Percentiles rank a stretch among this genome's conserved stretches.
Conservation (phyloP, 2,329 filamentous ascomycete genomes). For the Pestalotiopsis sp. region DNA sequence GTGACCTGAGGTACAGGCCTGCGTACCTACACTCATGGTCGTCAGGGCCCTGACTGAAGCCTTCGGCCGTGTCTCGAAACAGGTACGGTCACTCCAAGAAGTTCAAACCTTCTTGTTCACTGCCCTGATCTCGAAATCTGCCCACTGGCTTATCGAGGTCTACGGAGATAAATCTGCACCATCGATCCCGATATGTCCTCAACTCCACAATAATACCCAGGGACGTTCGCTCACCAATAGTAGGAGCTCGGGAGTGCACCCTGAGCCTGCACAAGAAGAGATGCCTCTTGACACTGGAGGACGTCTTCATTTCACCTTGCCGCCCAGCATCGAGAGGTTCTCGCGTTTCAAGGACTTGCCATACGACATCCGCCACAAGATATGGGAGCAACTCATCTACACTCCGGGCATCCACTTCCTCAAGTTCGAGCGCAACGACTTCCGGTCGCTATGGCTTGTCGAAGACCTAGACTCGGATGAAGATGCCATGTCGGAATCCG, state of each 20-base stretch:
- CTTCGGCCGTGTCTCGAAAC: not conserved
- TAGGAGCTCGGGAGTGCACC: not conserved
- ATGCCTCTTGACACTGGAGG: not conserved
- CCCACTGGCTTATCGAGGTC: not conserved
- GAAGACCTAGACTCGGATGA: conserved; percentile 13
- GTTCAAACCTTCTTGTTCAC: not conserved
- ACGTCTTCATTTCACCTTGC: conserved; percentile 23
- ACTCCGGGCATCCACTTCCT: conserved; percentile 35
- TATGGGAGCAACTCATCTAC: conserved; percentile 29
- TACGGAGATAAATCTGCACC: not conserved
- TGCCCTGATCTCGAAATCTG: not conserved
- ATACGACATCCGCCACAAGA: conserved; percentile 30
- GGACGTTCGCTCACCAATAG: not conserved
- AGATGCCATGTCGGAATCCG: conserved; percentile 11
- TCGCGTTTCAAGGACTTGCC: conserved; percentile 26
- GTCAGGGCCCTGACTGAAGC: too few species aligned
- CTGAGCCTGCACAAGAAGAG: not conserved
- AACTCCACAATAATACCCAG: not conserved
- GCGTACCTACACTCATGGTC: too few species aligned
- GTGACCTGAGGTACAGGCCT: too few species aligned
- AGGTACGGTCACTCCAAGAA: not conserved
- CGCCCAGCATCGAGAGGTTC: conserved; percentile 25
- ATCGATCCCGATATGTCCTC: not conserved
- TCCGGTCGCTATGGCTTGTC: conserved; percentile 8
- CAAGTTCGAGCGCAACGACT: conserved; percentile 21